A percentile compares a stretch with the other conserved stretches of the same genome.
Conservation (phyloP, 164 flowering plant genomes). For the Euptelea pleiosperma region DNA sequence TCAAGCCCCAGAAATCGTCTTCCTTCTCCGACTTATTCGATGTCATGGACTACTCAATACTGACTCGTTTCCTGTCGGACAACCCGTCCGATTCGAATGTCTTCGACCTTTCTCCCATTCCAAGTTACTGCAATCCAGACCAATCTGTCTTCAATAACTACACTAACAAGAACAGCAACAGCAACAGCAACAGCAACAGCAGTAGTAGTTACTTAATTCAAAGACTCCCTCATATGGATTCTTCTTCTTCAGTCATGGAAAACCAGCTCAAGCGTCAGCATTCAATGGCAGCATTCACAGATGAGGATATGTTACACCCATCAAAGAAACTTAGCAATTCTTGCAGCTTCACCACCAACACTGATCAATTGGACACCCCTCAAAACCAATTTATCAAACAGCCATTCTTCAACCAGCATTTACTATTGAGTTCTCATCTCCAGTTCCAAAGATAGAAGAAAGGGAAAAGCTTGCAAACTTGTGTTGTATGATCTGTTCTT, state of each 20-base stretch:
- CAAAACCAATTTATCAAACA: slow-evolving; percentile 6
- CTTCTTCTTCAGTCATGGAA: neutral
- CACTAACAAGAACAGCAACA: no score
- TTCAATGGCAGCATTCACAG: neutral
- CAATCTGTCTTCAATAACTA: neutral
- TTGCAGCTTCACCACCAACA: slow-evolving; percentile 12
- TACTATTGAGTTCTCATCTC: slow-evolving; percentile 11
- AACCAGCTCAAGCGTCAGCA: slow-evolving; percentile 11
- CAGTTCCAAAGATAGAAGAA: slow-evolving; percentile 1
- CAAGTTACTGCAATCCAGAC: neutral
- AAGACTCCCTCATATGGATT: neutral
- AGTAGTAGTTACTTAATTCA: neutral
- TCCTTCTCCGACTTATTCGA: slow-evolving; percentile 14
- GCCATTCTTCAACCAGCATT: slow-evolving; percentile 8
- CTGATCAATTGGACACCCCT: slow-evolving; percentile 7
- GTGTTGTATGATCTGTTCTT: no score
- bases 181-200: neutral
- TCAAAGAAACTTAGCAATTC: slow-evolving; percentile 10
- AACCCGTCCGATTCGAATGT: neutral
- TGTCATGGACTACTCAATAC: slow-evolving; percentile 8
- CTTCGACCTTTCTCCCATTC: neutral
- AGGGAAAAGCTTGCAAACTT: no score
- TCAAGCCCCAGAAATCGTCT: slow-evolving; percentile 7
- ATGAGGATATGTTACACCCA: neutral
- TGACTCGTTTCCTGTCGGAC: slow-evolving; percentile 8